Base-by-base conservation (phyloP, 352 stramenopile genomes). In the Phytophthora foliorum region DNA sequence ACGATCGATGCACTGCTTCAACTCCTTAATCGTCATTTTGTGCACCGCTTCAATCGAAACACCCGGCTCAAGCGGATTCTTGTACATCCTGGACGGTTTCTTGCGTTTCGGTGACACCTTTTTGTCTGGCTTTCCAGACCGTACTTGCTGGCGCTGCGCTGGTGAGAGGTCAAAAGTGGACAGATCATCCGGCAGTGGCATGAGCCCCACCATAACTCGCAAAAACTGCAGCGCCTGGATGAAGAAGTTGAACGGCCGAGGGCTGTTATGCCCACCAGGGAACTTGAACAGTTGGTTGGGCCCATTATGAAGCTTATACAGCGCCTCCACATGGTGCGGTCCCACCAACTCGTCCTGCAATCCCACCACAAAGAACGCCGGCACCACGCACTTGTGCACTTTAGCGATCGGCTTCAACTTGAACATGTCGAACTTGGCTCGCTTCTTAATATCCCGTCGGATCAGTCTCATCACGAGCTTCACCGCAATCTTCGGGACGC, bases 341-440 rank as follows among this genome's bases (percentile, higher is more conserved):
- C 83, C 82, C 9, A 96, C 87, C 24, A 96, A 77, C 66, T 96
- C 88, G 52, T 96, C 88, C 63, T 94, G 83, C 41, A 86, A 52
- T 2, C 83, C 88, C 14, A 88, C 77, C 2, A 93, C 82, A 64
- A 94, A 96, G 62, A 96, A 94, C 4, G 84, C 72, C 5, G 88
- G 88, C 21, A 89, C 86, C 71, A 80, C 71, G 51, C 77, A 95
- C 73, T 91, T 89, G 72, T 87, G 69, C 2, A 96, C 65, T 34
- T 84, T 89, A 17, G 71, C 78, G 50, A 94, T 91, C 0, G 88
- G 88, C 38, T 93, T 94, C 46, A 96, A 69, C 65, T 96, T 92
- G 65, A 93, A 94, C 82, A 94, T 93, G 62, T 96, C 88, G 66
- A 96, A 96, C 61, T 94, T 93, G 41, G 88, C 88, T 50, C 88